A percentile compares a stretch with the other conserved stretches of the same genome.
These are phyloP conservation scores for Nephelium lappaceum DNA, from an alignment of 345 rosid genomes.

Conservation along the genomic window DNA sequence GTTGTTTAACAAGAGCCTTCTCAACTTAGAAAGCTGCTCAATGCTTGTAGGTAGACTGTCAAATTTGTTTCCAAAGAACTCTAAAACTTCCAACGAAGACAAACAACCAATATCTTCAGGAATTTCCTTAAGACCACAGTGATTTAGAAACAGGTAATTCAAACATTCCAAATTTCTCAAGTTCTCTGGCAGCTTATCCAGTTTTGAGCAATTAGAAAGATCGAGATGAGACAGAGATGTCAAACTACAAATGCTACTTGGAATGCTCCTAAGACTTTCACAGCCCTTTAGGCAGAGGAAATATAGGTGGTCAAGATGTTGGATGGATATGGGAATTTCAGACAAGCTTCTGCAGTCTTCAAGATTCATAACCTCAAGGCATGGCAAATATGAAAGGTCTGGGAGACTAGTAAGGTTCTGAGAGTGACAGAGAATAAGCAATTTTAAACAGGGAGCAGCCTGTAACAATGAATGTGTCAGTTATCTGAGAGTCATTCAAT, in stretches of 20 bases:
- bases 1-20: conserved; percentile 13
- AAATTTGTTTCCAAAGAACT: conserved; percentile 17
- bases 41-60: conserved; percentile 19
- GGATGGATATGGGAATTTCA: conserved; percentile 36
- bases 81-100: conserved; percentile 9
- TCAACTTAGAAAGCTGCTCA: conserved; percentile 17
- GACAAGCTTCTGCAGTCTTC: conserved; percentile 22
- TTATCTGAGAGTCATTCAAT: not conserved
- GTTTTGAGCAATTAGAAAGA: conserved; percentile 31
- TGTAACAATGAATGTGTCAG: not conserved
- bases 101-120: conserved; percentile 15
- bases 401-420: conserved; percentile 18
- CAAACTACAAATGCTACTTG: conserved; percentile 28
- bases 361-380: conserved; percentile 36
- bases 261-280: conserved; percentile 30
- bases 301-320: conserved; percentile 20
- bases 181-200: conserved; percentile 32
- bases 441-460: not conserved
- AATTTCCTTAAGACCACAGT: conserved; percentile 18
- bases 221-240: conserved; percentile 24
- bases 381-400: conserved; percentile 23
- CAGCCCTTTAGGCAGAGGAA: conserved; percentile 32
- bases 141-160: conserved; percentile 25
- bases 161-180: conserved; percentile 24
- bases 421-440: conserved; percentile 2